Evolutionary conservation across 345 rosid genomes (phyloP).

Genomic region (Mercurialis annua): DNA sequence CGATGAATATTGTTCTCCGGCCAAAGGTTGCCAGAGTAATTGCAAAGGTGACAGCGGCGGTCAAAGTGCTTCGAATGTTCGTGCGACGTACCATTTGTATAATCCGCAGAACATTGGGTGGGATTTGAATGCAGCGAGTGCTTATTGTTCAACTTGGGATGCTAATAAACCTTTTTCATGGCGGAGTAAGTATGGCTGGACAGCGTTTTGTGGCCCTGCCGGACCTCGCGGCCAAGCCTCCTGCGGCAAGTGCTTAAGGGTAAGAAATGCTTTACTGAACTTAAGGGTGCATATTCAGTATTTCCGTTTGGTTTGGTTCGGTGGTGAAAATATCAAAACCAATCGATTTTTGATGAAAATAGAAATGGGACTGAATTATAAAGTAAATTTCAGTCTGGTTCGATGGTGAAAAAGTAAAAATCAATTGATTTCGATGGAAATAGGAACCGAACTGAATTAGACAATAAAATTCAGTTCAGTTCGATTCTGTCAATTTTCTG

Average conservation of each 20-base stretch:
- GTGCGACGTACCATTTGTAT: conserved; percentile 57
- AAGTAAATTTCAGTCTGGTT: too few relatives aligned
- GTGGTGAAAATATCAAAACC: too few relatives aligned
- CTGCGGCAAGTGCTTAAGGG: conserved; percentile 54
- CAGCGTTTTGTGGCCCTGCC: conserved; percentile 55
- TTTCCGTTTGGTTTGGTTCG: too few relatives aligned
- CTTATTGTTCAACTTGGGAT: conserved; percentile 64
- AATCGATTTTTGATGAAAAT: too few relatives aligned
- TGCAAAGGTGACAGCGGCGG: conserved; percentile 18
- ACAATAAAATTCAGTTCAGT: too few relatives aligned
- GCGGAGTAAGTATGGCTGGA: conserved; percentile 62
- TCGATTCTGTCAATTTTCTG: too few relatives aligned
- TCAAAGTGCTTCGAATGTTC: conserved; percentile 33
- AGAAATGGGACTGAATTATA: too few relatives aligned
- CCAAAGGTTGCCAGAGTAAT: conserved; percentile 25
- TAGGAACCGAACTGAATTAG: too few relatives aligned
- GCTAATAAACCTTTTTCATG: conserved; percentile 49
- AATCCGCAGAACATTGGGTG: conserved; percentile 42
- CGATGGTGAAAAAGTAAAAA: too few relatives aligned
- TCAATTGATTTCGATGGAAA: too few relatives aligned
- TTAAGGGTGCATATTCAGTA: too few relatives aligned
- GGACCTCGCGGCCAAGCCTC: conserved; percentile 60
- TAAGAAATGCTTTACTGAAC: too few relatives aligned
- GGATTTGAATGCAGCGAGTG: conserved; percentile 46
- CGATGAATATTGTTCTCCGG: conserved; percentile 24